These are phyloP conservation scores for Curvularia eragrostidis DNA, from an alignment of 2,329 filamentous ascomycete genomes.

Conservation along the genomic window DNA sequence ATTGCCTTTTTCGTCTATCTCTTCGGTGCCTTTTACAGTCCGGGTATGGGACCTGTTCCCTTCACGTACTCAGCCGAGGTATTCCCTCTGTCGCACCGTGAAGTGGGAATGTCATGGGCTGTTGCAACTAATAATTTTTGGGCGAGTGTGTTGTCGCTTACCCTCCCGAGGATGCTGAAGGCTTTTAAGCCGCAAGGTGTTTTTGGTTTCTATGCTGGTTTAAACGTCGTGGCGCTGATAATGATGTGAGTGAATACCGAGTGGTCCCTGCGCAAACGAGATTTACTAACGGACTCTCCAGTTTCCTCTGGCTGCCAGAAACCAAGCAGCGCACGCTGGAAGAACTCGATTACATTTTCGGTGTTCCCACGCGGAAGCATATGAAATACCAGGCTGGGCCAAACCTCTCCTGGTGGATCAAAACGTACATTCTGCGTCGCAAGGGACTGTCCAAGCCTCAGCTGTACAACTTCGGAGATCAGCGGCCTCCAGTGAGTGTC, in stretches of 20 bases:
- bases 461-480: conserved; percentile 49
- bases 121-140: conserved; percentile 70
- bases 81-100: conserved; percentile 73
- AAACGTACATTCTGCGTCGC: conserved; percentile 52
- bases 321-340: conserved; percentile 58
- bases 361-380: conserved; percentile 52
- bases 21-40: conserved; percentile 55
- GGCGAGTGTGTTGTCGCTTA: conserved; percentile 66
- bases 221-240: conserved; percentile 66
- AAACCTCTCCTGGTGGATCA: conserved; percentile 56
- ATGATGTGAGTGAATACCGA: conserved; percentile 63
- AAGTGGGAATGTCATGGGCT: conserved; percentile 74
- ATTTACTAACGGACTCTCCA: neutral
- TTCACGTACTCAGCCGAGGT: conserved; percentile 61
- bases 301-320: conserved; percentile 62
- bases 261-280: neutral
- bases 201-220: conserved; percentile 66
- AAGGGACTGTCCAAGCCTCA: conserved; percentile 47
- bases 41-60: conserved; percentile 59
- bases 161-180: conserved; percentile 65
- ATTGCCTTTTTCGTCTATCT: conserved; percentile 65
- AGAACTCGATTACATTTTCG: conserved; percentile 60
- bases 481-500: conserved; percentile 22
- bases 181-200: conserved; percentile 61
- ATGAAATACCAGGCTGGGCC: conserved; percentile 43